These are phyloP conservation scores for Colletotrichum coccodes DNA, from an alignment of 2,329 filamentous ascomycete genomes.

Conservation along the genomic window DNA sequence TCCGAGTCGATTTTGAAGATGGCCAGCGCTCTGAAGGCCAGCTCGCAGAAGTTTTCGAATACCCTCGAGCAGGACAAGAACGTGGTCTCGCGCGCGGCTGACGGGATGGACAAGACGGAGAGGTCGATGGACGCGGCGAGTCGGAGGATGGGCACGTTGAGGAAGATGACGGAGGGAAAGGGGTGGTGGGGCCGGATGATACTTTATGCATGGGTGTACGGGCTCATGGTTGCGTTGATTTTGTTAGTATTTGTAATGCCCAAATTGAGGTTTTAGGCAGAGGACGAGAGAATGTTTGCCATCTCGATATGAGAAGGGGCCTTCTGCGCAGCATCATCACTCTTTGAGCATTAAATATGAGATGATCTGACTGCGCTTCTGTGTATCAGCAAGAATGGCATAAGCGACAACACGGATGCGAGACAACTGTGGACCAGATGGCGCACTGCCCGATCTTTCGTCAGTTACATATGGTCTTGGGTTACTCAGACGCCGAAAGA, in stretches of 20 bases:
- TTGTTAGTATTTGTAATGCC: conserved; percentile 87
- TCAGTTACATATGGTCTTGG: neutral
- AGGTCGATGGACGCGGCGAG: conserved; percentile 80
- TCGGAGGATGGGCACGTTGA: conserved; percentile 79
- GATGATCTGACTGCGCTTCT: neutral
- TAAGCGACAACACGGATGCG: neutral
- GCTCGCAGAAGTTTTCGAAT: conserved; percentile 76
- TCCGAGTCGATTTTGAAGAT: conserved; percentile 85
- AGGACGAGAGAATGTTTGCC: neutral
- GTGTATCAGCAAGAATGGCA: neutral
- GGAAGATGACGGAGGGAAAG: conserved; percentile 85
- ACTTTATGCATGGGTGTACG: conserved; percentile 86
- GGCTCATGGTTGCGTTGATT: conserved; percentile 80
- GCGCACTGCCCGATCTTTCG: neutral
- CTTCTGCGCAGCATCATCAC: neutral
- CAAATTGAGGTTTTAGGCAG: conserved; percentile 81
- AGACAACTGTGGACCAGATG: neutral
- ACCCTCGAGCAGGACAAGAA: conserved; percentile 79
- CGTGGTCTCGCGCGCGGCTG: conserved; percentile 75
- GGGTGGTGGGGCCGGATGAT: conserved; percentile 88
- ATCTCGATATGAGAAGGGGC: too few species aligned
- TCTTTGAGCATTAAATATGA: neutral
- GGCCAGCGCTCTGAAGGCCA: conserved; percentile 80
- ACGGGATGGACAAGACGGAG: conserved; percentile 82
- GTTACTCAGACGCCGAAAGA: neutral